These are phyloP conservation scores for Botrytis cinerea DNA, from an alignment of 2,329 filamentous ascomycete species.

Conservation along the genomic window DNA sequence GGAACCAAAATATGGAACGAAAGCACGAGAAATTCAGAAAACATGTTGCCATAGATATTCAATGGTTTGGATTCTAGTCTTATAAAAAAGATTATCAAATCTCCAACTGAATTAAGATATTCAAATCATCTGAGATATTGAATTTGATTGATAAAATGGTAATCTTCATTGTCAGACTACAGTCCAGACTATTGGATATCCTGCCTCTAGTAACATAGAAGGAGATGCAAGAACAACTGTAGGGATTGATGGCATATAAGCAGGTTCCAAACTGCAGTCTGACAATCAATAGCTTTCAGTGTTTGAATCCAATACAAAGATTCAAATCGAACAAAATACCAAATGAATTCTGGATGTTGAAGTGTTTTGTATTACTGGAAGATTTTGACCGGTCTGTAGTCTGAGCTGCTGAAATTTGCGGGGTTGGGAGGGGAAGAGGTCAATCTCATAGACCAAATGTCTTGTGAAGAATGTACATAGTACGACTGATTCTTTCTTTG, in stretches of 20 bases:
- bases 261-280: not conserved
- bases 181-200: too few species aligned
- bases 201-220: not conserved
- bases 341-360: not conserved
- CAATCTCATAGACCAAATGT: not conserved
- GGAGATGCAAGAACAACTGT: not conserved
- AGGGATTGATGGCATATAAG: not conserved
- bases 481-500: not conserved
- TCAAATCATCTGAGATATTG: too few species aligned
- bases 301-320: not conserved
- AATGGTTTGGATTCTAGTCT: too few species aligned
- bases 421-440: not conserved
- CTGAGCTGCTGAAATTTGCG: not conserved
- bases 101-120: too few species aligned
- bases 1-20: not conserved
- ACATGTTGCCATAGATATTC: not conserved
- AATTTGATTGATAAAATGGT: too few species aligned
- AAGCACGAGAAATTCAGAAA: not conserved
- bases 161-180: too few species aligned
- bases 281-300: not conserved
- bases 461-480: not conserved
- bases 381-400: not conserved
- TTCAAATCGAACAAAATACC: not conserved
- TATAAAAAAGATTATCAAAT: not conserved
- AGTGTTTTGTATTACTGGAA: not conserved